These are phyloP conservation scores for Alternaria arborescens DNA, from an alignment of 2,329 filamentous ascomycete species.

Conservation along the genomic window DNA sequence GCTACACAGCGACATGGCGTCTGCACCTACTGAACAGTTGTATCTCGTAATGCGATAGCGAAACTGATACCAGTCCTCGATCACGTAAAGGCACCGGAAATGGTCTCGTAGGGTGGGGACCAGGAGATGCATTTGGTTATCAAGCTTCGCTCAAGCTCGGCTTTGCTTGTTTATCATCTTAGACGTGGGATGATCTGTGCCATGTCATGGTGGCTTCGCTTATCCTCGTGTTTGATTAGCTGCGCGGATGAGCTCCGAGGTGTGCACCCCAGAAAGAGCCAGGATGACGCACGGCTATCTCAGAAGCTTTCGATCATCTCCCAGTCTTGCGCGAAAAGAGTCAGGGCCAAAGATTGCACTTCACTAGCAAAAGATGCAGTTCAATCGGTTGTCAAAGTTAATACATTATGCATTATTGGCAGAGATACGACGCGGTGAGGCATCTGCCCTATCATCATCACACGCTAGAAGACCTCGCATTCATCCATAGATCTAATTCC, in stretches of 20 bases:
- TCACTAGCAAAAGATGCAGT: neutral
- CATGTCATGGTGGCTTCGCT: neutral
- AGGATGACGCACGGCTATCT: neutral
- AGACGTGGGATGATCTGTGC: neutral
- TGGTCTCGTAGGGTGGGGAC: neutral
- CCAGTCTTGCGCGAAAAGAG: neutral
- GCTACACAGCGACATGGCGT: neutral
- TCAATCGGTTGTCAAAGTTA: neutral
- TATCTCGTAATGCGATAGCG: neutral
- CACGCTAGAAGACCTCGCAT: constrained; percentile 3
- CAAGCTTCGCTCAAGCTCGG: constrained; percentile 8
- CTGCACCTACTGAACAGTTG: neutral
- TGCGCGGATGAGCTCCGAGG: constrained; percentile 2
- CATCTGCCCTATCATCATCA: constrained; percentile 5
- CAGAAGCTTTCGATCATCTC: neutral
- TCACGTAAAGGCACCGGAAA: neutral
- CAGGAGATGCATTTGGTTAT: neutral
- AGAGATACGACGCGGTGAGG: constrained; percentile 1
- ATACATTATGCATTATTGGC: constrained; percentile 9
- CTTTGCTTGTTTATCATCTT: constrained; percentile 5
- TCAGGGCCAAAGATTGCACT: neutral
- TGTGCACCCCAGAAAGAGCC: neutral
- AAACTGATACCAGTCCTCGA: neutral
- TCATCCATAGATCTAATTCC: constrained; percentile 5
- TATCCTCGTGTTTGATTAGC: neutral